Percentiles rank a stretch among this genome's conserved stretches.
These are phyloP conservation scores for Suillus placidus DNA, from an alignment of 768 basidiomycete species.

Conservation along the genomic window DNA sequence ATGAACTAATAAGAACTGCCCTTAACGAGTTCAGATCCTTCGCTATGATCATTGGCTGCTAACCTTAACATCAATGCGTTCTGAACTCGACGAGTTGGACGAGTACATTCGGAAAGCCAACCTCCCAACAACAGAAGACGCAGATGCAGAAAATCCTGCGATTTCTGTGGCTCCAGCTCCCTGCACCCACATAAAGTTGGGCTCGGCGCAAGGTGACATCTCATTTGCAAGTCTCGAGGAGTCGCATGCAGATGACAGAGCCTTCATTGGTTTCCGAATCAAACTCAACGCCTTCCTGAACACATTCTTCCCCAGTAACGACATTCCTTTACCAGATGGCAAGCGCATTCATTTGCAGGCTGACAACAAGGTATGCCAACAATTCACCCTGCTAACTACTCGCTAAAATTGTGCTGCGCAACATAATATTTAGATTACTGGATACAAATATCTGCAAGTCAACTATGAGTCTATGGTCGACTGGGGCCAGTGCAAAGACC, in stretches of 20 bases:
- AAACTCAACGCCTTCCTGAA: conserved; percentile 12
- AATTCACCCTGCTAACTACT: neutral
- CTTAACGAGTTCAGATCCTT: neutral
- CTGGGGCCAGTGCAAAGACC: conserved; percentile 32
- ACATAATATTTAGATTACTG: conserved; percentile 23
- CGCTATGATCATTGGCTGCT: neutral
- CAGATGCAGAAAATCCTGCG: neutral
- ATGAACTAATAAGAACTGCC: too few species aligned
- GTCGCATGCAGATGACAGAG: neutral
- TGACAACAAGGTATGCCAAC: conserved; percentile 6
- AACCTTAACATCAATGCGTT: neutral
- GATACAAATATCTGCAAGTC: conserved; percentile 28
- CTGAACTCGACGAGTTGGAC: neutral
- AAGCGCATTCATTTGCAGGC: conserved; percentile 8
- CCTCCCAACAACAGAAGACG: neutral
- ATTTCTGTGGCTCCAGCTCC: conserved; percentile 1
- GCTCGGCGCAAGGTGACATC: neutral
- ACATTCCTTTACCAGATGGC: too few species aligned
- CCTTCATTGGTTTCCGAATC: conserved; percentile 2
- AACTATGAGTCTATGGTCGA: conserved; percentile 31
- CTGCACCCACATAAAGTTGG: conserved; percentile 12
- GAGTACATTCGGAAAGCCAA: neutral
- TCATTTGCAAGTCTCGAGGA: conserved; percentile 8
- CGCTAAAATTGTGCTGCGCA: neutral
- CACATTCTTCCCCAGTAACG: too few species aligned